Conservation (phyloP, 768 basidiomycete genomes). For the Leucosporidium yakuticum region DNA sequence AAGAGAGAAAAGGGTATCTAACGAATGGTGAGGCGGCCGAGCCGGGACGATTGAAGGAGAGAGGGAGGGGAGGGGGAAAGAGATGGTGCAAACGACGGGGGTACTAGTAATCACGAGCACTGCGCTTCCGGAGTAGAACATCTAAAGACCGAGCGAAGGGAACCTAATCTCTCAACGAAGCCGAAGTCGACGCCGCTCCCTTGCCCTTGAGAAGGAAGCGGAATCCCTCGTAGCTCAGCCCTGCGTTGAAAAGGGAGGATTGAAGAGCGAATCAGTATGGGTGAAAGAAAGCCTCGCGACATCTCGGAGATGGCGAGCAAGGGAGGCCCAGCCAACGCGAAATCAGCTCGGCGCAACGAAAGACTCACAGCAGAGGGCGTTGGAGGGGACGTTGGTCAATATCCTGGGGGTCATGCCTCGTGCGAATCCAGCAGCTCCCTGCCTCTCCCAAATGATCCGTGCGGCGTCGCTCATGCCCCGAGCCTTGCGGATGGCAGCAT, state of each 20-base stretch:
- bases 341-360: conserved; percentile 47
- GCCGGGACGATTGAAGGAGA: too few species aligned
- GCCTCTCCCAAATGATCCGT: conserved; percentile 74
- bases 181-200: too few species aligned
- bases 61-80: too few species aligned
- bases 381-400: conserved; percentile 91
- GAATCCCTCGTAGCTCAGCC: conserved; percentile 36
- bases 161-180: too few species aligned
- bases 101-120: too few species aligned
- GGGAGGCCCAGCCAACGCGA: neutral
- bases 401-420: conserved; percentile 86
- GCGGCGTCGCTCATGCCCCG: conserved; percentile 82
- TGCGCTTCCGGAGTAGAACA: too few species aligned
- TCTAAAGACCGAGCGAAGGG: too few species aligned
- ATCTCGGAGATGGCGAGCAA: neutral
- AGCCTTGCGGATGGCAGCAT: conserved; percentile 74
- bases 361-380: conserved; percentile 73
- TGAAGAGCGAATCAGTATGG: neutral
- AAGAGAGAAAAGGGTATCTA: too few species aligned
- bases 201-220: conserved; percentile 29
- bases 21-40: too few species aligned
- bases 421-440: conserved; percentile 77
- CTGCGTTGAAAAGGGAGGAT: neutral
- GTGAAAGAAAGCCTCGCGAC: too few species aligned
- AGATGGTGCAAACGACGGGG: too few species aligned